Conservation (phyloP, 176 grass and related monocot species). For the Alopecurus myosuroides region DNA sequence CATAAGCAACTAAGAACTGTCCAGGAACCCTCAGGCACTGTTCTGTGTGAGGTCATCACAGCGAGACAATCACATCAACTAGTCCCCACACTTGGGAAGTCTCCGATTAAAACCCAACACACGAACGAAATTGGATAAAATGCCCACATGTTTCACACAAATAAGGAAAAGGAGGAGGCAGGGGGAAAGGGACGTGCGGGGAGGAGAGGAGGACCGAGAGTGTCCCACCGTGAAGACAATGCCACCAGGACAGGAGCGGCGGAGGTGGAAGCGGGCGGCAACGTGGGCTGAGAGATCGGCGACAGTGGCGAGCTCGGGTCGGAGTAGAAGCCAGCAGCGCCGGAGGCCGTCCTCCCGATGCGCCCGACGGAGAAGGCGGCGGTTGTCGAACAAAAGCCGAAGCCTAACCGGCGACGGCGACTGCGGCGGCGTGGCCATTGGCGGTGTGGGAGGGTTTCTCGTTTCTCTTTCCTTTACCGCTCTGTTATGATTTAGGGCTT, state of each 20-base stretch:
- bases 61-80: neutral
- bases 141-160: neutral
- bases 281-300: slow-evolving; percentile 56
- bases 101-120: slow-evolving; percentile 5
- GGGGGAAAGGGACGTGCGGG: neutral
- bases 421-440: slow-evolving; percentile 24
- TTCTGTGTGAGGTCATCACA: neutral
- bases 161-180: neutral
- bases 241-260: slow-evolving; percentile 39
- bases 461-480: neutral
- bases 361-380: slow-evolving; percentile 43
- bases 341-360: slow-evolving; percentile 48
- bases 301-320: slow-evolving; percentile 50
- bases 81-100: neutral
- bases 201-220: neutral
- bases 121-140: neutral
- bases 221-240: slow-evolving; percentile 42
- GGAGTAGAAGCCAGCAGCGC: slow-evolving; percentile 73
- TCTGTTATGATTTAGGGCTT: too few relatives aligned
- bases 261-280: slow-evolving; percentile 40
- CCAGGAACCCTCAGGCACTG: neutral
- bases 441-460: neutral
- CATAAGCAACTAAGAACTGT: neutral
- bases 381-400: slow-evolving; percentile 55
- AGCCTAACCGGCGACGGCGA: slow-evolving; percentile 31